Evolutionary conservation across 164 flowering plant species (phyloP).

Genomic region (Berberis vulgaris): DNA sequence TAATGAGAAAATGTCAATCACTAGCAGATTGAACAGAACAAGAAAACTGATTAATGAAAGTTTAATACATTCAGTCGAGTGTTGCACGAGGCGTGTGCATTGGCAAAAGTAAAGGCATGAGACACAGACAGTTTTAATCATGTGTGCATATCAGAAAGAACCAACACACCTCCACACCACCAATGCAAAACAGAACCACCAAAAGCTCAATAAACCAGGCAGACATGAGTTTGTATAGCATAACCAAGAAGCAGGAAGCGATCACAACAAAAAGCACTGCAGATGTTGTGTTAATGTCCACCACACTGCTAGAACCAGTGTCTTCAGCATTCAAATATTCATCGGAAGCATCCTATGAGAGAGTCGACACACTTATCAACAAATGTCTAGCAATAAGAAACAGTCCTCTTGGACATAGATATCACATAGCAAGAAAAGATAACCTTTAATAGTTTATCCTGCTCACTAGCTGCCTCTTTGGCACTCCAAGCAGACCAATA

Average conservation of each 20-base stretch:
- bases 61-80: too few relatives aligned
- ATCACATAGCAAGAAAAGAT: neutral
- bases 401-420: neutral
- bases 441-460: conserved; percentile 84
- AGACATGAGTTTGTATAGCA: conserved; percentile 96
- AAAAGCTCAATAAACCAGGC: conserved; percentile 80
- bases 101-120: too few relatives aligned
- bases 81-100: too few relatives aligned
- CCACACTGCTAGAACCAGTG: conserved; percentile 43
- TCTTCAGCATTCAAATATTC: conserved; percentile 33
- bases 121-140: neutral
- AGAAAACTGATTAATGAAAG: too few relatives aligned
- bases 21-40: too few relatives aligned
- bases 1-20: neutral
- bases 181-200: conserved; percentile 95
- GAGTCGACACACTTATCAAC: neutral
- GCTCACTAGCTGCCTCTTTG: conserved; percentile 85
- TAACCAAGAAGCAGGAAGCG: conserved; percentile 86
- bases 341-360: conserved; percentile 71
- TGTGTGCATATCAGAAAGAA: neutral
- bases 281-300: conserved; percentile 71
- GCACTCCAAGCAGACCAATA: conserved; percentile 99
- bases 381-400: neutral
- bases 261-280: conserved; percentile 77
- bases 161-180: conserved; percentile 84